Conservation (phyloP, 768 basidiomycete genomes). For the Leccinum longicurvipes region DNA sequence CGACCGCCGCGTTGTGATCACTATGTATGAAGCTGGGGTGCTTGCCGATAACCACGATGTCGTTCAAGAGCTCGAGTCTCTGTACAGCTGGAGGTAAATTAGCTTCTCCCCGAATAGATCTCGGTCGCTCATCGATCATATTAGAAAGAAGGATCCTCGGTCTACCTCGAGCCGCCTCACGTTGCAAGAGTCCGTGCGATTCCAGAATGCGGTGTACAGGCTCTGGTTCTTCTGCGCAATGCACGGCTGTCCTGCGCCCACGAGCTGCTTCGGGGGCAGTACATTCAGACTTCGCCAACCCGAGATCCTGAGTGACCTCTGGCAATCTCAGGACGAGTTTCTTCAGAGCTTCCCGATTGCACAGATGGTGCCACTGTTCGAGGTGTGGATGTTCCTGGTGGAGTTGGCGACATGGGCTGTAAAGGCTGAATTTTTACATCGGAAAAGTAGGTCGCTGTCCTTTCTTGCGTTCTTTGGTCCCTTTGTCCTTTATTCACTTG, state of each 20-base stretch:
- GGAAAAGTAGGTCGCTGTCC: not conserved
- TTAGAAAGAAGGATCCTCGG: constrained; percentile 37
- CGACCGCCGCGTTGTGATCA: not conserved
- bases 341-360: not conserved
- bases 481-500: not conserved
- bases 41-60: constrained; percentile 16
- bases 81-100: constrained; percentile 23
- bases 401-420: not conserved
- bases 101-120: not conserved
- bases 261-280: constrained; percentile 5
- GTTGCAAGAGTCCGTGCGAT: constrained; percentile 30
- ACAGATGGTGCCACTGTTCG: not conserved
- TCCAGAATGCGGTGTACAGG: constrained; percentile 29
- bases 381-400: not conserved
- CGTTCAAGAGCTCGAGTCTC: constrained; percentile 11
- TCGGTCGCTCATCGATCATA: constrained; percentile 2
- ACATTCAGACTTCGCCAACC: constrained; percentile 6
- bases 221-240: constrained; percentile 20
- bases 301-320: not conserved
- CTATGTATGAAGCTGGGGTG: constrained; percentile 6
- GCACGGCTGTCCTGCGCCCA: constrained; percentile 13
- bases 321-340: not conserved
- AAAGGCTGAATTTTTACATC: not conserved
- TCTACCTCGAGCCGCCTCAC: constrained; percentile 31
- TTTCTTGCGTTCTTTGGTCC: not conserved